Base-by-base conservation (phyloP, 495 filamentous ascomycete genomes). In the Neurospora sp. region DNA sequence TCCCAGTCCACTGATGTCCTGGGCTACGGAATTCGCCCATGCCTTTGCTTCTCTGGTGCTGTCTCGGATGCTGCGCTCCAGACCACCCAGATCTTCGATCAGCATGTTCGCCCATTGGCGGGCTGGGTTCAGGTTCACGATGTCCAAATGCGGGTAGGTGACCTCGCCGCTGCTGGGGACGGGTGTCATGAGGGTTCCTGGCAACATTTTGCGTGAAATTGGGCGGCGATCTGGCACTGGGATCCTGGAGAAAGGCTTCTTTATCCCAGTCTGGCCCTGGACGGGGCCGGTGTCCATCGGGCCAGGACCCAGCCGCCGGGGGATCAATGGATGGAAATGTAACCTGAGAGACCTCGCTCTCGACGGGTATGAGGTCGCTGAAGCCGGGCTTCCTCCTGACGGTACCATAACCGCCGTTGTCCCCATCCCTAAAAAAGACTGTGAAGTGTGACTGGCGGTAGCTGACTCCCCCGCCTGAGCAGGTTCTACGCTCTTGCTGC, bases 401-500 rank as follows among this genome's bases (percentile, higher is more conserved):
- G 14, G 62, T n/a, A 35, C 69, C 27, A 39, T 18, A n/a, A 46
- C 73, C 72, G 39, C 75, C 73, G 18, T 46, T 46, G 73, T 74
- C 72, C 73, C 73, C 59, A 74, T 77, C 54, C 74, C 79, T 79
- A 83, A 83, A 80, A 83, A 83, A 80, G 82, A 77, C n/a, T 70
- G 39, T 38, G 23, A 20, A 27, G 40, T 74, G 16, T 41, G 69
- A 39, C 48, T 71, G 18, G 73, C 12, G 18, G 74, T 77, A 70
- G 70, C 70, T 35, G 75, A 16, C 23, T 73, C 71, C 31, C 74
- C 77, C 4, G 39, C 11, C 11, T 72, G 71, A 31, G 46, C 39
- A n/a, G 39, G 12, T 37, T 66, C 54, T 9, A 4, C 54, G 18
- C 54, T n/a, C n/a, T 31, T 70, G 23, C 18, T 69, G 40, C 70